phyloP scores from a whole-genome alignment of 2,329 filamentous ascomycete genomes.

The Exophiala xenobiotica region DNA sequence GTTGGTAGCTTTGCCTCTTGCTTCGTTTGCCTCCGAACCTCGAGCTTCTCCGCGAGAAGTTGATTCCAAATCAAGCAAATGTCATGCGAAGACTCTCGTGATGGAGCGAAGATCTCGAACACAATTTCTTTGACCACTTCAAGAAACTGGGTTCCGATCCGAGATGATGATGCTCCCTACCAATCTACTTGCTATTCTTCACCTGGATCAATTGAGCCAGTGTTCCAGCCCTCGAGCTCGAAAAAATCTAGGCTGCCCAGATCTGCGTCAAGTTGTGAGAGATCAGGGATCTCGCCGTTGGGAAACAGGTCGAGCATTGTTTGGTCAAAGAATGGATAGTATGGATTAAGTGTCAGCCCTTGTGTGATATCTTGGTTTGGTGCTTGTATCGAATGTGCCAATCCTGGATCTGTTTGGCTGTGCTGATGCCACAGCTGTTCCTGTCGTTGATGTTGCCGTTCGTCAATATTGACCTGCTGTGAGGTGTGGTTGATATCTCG shows the following conservation, averaged over 20 bases:
- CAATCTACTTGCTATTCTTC: background rate
- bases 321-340: slow-evolving; percentile 10
- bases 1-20: too few relatives aligned
- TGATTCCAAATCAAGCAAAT: too few relatives aligned
- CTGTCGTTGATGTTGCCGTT: background rate
- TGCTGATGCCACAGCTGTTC: background rate
- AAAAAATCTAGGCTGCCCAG: slow-evolving; percentile 10
- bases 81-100: too few relatives aligned
- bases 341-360: background rate
- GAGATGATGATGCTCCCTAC: background rate
- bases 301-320: slow-evolving; percentile 18
- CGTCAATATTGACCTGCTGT: background rate
- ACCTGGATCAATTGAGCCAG: background rate
- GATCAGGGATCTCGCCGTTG: slow-evolving; percentile 12
- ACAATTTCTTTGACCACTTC: background rate
- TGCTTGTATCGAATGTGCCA: background rate
- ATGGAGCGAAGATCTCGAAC: too few relatives aligned
- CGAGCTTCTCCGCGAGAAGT: too few relatives aligned
- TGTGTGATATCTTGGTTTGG: background rate
- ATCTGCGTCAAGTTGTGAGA: slow-evolving; percentile 12
- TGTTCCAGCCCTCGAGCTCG: background rate
- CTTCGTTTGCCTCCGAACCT: too few relatives aligned
- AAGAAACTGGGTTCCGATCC: background rate
- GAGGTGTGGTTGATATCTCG: background rate
- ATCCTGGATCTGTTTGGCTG: background rate